Conservation (phyloP, 2,329 filamentous ascomycete species). For the Sodiomyces alkalinus region DNA sequence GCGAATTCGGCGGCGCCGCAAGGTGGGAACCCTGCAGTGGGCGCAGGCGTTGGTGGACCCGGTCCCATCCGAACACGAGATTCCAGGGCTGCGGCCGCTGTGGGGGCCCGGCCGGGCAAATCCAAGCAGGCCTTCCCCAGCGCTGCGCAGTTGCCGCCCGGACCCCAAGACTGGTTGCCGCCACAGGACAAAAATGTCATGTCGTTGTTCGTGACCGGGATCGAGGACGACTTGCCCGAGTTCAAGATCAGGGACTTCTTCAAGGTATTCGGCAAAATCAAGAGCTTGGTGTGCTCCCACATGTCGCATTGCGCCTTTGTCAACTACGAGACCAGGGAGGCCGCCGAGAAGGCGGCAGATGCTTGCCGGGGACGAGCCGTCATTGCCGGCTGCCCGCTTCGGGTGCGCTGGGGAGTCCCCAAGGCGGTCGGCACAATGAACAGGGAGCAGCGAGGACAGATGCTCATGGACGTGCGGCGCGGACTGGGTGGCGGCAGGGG, state of each 20-base stretch:
- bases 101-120: constrained; percentile 32
- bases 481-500: constrained; percentile 20
- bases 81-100: constrained; percentile 33
- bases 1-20: no score
- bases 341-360: constrained; percentile 72
- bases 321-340: constrained; percentile 77
- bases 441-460: constrained; percentile 65
- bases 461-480: constrained; percentile 56
- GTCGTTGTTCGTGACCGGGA: constrained; percentile 84
- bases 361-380: constrained; percentile 78
- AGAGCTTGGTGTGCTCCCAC: constrained; percentile 89
- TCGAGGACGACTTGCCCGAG: constrained; percentile 92
- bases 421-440: constrained; percentile 87
- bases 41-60: constrained; percentile 44
- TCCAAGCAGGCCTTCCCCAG: constrained; percentile 49
- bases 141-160: constrained; percentile 60
- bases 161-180: constrained; percentile 71
- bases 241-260: constrained; percentile 86
- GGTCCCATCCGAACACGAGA: constrained; percentile 71
- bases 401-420: constrained; percentile 85
- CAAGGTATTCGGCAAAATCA: constrained; percentile 73
- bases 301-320: constrained; percentile 95
- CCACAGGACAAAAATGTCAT: constrained; percentile 76
- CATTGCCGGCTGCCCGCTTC: constrained; percentile 77
- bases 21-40: constrained; percentile 31